phyloP scores from a whole-genome alignment of 768 basidiomycete genomes.

The Amanita rubescens region DNA sequence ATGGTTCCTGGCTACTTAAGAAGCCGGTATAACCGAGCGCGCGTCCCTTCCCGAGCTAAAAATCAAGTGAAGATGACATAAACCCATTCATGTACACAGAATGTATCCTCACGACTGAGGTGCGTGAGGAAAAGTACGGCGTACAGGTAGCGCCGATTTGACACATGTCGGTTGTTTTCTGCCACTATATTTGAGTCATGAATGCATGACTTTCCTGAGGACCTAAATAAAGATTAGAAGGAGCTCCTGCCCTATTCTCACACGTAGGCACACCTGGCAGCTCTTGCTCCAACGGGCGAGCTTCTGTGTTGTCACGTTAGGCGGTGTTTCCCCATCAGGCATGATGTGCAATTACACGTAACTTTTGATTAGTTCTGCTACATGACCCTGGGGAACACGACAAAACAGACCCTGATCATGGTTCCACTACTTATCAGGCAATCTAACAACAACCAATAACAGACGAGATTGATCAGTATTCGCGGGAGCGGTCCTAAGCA shows the following conservation, averaged over 20 bases:
- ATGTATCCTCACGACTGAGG: not conserved
- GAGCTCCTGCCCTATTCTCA: not conserved
- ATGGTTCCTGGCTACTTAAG: constrained; percentile 1
- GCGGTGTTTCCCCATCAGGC: not conserved
- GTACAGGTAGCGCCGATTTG: not conserved
- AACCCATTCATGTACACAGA: not conserved
- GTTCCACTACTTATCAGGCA: not conserved
- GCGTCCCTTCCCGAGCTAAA: not conserved
- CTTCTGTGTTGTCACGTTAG: not conserved
- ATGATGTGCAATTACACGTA: not conserved
- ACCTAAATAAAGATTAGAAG: not conserved
- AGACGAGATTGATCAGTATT: not conserved
- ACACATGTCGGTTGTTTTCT: not conserved
- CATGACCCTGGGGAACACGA: not conserved
- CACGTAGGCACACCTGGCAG: not conserved
- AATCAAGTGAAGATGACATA: not conserved
- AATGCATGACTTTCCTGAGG: too few relatives aligned
- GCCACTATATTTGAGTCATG: not conserved
- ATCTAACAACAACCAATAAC: not conserved
- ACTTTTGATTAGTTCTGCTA: not conserved
- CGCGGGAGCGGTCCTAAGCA: not conserved
- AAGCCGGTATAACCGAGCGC: not conserved
- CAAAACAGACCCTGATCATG: not conserved
- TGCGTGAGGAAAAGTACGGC: not conserved
- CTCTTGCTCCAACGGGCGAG: not conserved